Conservation (phyloP, 306 rosid genomes). For the Glycine soja region DNA sequence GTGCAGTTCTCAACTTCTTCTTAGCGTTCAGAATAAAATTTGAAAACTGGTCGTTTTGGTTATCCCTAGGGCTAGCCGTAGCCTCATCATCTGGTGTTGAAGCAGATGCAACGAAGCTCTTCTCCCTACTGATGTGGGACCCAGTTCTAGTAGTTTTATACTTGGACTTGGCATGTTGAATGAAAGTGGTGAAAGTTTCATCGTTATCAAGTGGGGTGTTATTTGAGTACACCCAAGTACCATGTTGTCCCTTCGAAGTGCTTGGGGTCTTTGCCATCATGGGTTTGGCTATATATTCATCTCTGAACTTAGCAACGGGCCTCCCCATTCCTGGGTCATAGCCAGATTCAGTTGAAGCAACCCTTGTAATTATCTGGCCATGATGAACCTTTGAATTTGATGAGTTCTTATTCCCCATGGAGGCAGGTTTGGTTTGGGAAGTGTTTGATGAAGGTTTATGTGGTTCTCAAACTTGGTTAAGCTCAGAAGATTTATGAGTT, state of each 20-base stretch:
- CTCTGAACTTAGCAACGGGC: neutral
- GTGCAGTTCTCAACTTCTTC: conserved; percentile 50
- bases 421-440: neutral
- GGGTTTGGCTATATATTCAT: neutral
- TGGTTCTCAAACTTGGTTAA: conserved; percentile 7
- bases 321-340: neutral
- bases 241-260: conserved; percentile 1
- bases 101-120: neutral
- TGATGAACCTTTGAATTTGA: conserved; percentile 35
- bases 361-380: neutral
- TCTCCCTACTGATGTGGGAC: conserved; percentile 37
- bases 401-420: conserved; percentile 37
- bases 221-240: neutral
- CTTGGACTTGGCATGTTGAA: conserved; percentile 39
- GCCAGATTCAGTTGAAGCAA: neutral
- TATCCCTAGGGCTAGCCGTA: neutral
- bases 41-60: conserved; percentile 52
- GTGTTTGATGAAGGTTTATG: conserved; percentile 2
- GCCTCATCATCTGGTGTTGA: neutral
- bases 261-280: too few relatives aligned
- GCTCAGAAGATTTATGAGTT: conserved; percentile 33
- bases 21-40: conserved; percentile 54
- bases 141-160: conserved; percentile 42
- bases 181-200: conserved; percentile 51
- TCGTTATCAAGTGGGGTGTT: conserved; percentile 38